Conservation (phyloP, 805 yeast species). For the Ogataea siamensis region DNA sequence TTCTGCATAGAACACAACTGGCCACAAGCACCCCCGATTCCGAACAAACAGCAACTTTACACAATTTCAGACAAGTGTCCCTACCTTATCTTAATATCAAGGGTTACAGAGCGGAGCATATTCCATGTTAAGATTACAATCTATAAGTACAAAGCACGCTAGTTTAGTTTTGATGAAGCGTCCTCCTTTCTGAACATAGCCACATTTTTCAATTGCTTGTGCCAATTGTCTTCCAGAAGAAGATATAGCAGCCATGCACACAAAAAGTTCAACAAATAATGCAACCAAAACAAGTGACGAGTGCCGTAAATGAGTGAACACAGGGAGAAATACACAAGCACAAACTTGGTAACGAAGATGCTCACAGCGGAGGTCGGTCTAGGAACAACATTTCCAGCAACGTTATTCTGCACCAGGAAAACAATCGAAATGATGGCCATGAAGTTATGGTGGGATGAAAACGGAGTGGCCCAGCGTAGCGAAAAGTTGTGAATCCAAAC, state of each 20-base stretch:
- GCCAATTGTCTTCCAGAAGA: constrained; percentile 27
- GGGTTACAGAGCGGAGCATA: constrained; percentile 24
- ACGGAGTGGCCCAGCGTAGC: constrained; percentile 78
- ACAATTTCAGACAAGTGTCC: constrained; percentile 24
- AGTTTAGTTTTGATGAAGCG: constrained; percentile 22
- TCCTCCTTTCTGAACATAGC: constrained; percentile 20
- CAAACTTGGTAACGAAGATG: constrained; percentile 33
- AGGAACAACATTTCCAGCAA: constrained; percentile 48
- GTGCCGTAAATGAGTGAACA: constrained; percentile 74
- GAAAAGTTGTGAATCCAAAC: constrained; percentile 81
- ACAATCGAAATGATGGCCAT: constrained; percentile 75
- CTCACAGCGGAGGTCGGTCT: constrained; percentile 27
- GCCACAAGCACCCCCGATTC: constrained; percentile 10
- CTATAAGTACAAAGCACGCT: constrained; percentile 11
- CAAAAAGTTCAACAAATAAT: constrained; percentile 67
- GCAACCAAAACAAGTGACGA: constrained; percentile 81
- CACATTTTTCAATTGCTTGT: constrained; percentile 15
- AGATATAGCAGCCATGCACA: constrained; percentile 48
- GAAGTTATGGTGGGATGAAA: constrained; percentile 81
- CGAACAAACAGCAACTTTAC: constrained; percentile 18
- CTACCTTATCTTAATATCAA: constrained; percentile 28
- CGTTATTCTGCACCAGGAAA: constrained; percentile 53
- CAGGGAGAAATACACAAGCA: constrained; percentile 51
- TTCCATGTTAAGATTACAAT: constrained; percentile 8
- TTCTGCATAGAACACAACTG: constrained; percentile 18